phyloP scores from a whole-genome alignment of 2,329 filamentous ascomycete genomes.

The Venturia effusa region DNA sequence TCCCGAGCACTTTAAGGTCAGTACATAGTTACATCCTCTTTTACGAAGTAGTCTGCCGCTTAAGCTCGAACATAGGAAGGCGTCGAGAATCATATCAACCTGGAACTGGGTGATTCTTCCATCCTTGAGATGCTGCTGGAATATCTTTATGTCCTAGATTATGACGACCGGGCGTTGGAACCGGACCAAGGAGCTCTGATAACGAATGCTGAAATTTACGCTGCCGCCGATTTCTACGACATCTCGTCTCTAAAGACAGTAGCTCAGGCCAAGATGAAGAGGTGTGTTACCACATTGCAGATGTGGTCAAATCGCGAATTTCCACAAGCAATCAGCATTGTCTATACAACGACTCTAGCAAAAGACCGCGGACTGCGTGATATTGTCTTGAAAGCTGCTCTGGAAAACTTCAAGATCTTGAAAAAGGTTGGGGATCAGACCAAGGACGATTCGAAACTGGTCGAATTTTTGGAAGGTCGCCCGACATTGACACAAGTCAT shows the following conservation, averaged over 20 bases:
- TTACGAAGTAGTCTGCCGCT: too few species aligned
- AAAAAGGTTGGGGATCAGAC: background rate
- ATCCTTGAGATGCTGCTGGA: background rate
- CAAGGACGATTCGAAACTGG: background rate
- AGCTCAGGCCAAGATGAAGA: background rate
- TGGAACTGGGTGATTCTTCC: background rate
- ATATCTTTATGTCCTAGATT: conserved; percentile 1
- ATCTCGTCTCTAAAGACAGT: background rate
- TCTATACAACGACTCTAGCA: background rate
- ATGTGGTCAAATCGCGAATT: background rate
- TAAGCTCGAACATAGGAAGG: background rate
- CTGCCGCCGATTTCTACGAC: conserved; percentile 2
- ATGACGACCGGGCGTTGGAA: background rate
- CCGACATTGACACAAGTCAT: background rate
- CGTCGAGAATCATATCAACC: background rate
- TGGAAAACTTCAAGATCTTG: conserved; percentile 3
- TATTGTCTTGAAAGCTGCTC: background rate
- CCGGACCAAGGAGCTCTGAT: background rate
- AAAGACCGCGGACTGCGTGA: conserved; percentile 1
- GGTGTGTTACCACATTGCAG: background rate
- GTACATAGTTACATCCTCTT: background rate
- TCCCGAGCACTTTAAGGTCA: conserved; percentile 1
- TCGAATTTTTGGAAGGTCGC: background rate
- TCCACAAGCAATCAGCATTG: background rate
- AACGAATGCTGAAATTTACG: conserved; percentile 2